Percentiles rank a stretch among this genome's conserved stretches.
Conservation (phyloP, 164 flowering plant species). For the Euptelea pleiosperma region DNA sequence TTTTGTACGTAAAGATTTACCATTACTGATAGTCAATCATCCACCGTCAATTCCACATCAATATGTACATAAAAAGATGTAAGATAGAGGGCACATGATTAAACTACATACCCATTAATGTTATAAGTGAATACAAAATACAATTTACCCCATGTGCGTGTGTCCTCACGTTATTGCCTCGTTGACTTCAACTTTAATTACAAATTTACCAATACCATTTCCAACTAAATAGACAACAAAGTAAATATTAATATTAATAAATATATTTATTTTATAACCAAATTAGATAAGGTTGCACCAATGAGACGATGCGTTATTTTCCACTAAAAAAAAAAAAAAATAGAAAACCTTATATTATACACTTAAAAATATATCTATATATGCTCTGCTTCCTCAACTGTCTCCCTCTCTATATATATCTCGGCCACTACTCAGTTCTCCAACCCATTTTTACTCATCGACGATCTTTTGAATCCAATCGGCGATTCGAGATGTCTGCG, state of each 20-base stretch:
- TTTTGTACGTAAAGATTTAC: not conserved
- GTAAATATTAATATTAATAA: too few species aligned
- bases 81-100: not conserved
- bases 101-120: not conserved
- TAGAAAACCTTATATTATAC: not conserved
- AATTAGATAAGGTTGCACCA: too few species aligned
- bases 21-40: not conserved
- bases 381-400: not conserved
- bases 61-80: too few species aligned
- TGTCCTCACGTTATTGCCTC: not conserved
- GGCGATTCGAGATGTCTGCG: constrained; percentile 5
- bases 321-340: not conserved
- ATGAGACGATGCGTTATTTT: too few species aligned
- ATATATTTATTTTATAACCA: too few species aligned
- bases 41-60: not conserved
- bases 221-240: not conserved
- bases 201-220: not conserved
- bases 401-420: constrained; percentile 6
- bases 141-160: not conserved
- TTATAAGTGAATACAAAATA: not conserved
- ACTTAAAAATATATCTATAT: too few species aligned
- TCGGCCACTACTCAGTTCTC: not conserved
- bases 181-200: constrained; percentile 1
- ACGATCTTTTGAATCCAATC: not conserved
- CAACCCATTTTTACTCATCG: not conserved